phyloP scores from a whole-genome alignment of 1,139 yeast species.

The Scheffersomyces segobiensis region DNA sequence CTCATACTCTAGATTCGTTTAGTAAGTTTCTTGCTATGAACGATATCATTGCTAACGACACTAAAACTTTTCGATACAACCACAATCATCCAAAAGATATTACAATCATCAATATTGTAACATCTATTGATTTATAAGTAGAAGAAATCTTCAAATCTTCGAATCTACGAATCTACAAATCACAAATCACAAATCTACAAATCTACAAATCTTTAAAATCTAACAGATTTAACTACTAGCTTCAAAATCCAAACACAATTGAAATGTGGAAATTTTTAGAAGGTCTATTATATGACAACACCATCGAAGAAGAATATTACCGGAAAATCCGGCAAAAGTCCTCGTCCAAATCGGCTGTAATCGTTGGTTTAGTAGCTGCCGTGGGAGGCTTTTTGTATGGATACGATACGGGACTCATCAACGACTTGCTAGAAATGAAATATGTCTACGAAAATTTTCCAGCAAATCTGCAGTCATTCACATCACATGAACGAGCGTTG shows the following conservation, averaged over 20 bases:
- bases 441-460: conserved; percentile 60
- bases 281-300: conserved; percentile 35
- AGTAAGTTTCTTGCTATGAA: background rate
- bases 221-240: background rate
- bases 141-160: background rate
- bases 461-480: conserved; percentile 43
- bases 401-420: conserved; percentile 79
- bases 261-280: conserved; percentile 19
- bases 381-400: conserved; percentile 83
- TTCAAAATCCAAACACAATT: background rate
- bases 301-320: conserved; percentile 41
- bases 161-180: too few relatives aligned
- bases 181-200: too few relatives aligned
- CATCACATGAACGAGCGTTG: conserved; percentile 63
- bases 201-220: background rate
- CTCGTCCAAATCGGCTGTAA: conserved; percentile 59
- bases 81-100: background rate
- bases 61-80: background rate
- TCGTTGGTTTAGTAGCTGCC: conserved; percentile 75
- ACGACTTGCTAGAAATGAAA: conserved; percentile 69
- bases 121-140: background rate
- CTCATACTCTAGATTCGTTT: background rate
- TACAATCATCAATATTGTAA: background rate
- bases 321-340: conserved; percentile 46
- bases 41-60: background rate